A percentile compares a stretch with the other conserved stretches of the same genome.
These are phyloP conservation scores for Cyphellophora europaea DNA, from an alignment of 2,329 filamentous ascomycete genomes.

Conservation along the genomic window DNA sequence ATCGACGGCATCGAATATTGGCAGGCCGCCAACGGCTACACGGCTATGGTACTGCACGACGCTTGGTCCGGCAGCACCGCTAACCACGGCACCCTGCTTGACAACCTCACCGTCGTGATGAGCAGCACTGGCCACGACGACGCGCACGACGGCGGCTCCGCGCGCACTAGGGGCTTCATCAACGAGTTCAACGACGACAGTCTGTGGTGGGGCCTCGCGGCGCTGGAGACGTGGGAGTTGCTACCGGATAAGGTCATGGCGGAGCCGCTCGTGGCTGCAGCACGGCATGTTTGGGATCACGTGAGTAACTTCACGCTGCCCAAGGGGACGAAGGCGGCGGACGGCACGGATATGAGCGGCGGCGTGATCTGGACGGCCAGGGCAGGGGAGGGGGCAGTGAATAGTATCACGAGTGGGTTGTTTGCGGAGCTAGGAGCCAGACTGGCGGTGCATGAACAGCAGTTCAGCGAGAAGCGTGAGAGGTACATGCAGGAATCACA, in stretches of 20 bases:
- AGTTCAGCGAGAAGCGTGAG: not conserved
- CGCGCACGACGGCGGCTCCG: too few species aligned
- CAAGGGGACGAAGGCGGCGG: slow-evolving; percentile 4
- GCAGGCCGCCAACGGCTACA: slow-evolving; percentile 15
- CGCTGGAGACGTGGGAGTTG: slow-evolving; percentile 10
- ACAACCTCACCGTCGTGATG: slow-evolving; percentile 8
- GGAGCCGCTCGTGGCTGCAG: too few species aligned
- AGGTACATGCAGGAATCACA: not conserved
- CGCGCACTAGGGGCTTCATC: too few species aligned
- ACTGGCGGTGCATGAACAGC: slow-evolving; percentile 4
- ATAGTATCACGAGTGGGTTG: slow-evolving; percentile 12
- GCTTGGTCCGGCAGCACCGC: slow-evolving; percentile 10
- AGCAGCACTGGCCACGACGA: slow-evolving; percentile 3
- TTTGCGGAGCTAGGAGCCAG: slow-evolving; percentile 13
- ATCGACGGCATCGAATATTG: slow-evolving; percentile 13
- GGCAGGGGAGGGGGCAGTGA: slow-evolving; percentile 10
- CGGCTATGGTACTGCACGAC: slow-evolving; percentile 13
- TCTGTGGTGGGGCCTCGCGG: slow-evolving; percentile 14
- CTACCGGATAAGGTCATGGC: slow-evolving; percentile 5
- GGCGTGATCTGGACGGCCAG: slow-evolving; percentile 13
- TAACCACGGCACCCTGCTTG: slow-evolving; percentile 3
- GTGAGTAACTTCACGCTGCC: slow-evolving; percentile 8
- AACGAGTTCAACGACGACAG: slow-evolving; percentile 15
- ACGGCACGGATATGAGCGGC: slow-evolving; percentile 13
- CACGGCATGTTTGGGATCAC: slow-evolving; percentile 9